Conservation (phyloP, 2,329 filamentous ascomycete genomes). For the Trichophaea hybrida region DNA sequence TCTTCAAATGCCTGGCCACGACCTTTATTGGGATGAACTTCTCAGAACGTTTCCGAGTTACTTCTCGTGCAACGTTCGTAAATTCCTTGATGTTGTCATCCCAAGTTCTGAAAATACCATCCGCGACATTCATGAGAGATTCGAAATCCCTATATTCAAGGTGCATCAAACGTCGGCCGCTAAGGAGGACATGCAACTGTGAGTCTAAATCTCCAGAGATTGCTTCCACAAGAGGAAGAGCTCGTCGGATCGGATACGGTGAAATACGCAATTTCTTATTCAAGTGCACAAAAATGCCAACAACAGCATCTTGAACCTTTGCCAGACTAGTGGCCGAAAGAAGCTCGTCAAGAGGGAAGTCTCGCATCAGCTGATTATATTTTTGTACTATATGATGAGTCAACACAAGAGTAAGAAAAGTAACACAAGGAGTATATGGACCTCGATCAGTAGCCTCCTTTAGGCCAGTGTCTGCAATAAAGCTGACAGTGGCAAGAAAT, state of each 20-base stretch:
- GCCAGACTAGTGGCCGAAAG: slow-evolving; percentile 77
- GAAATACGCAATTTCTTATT: slow-evolving; percentile 97
- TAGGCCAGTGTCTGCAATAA: slow-evolving; percentile 85
- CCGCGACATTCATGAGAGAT: slow-evolving; percentile 66
- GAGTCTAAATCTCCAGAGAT: slow-evolving; percentile 88
- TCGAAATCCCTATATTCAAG: slow-evolving; percentile 85
- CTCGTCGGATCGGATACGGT: slow-evolving; percentile 83
- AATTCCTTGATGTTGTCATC: slow-evolving; percentile 96
- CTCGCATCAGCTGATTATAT: slow-evolving; percentile 97
- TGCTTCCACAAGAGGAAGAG: slow-evolving; percentile 85
- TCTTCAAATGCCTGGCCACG: slow-evolving; percentile 67
- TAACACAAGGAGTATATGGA: slow-evolving; percentile 6
- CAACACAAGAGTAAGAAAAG: slow-evolving; percentile 2
- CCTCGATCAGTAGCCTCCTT: slow-evolving; percentile 82
- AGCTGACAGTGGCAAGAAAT: slow-evolving; percentile 94
- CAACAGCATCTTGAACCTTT: slow-evolving; percentile 78
- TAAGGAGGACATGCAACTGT: slow-evolving; percentile 69
- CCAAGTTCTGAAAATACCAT: slow-evolving; percentile 81
- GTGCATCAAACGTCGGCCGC: slow-evolving; percentile 77
- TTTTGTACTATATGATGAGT: slow-evolving; percentile 56
- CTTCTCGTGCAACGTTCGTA: slow-evolving; percentile 90
- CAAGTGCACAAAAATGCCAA: slow-evolving; percentile 80
- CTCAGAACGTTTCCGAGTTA: slow-evolving; percentile 82
- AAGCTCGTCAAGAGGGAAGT: slow-evolving; percentile 90
- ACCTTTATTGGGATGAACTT: slow-evolving; percentile 99